Base-by-base conservation (phyloP, 345 rosid genomes). In the Trapa bicornis region DNA sequence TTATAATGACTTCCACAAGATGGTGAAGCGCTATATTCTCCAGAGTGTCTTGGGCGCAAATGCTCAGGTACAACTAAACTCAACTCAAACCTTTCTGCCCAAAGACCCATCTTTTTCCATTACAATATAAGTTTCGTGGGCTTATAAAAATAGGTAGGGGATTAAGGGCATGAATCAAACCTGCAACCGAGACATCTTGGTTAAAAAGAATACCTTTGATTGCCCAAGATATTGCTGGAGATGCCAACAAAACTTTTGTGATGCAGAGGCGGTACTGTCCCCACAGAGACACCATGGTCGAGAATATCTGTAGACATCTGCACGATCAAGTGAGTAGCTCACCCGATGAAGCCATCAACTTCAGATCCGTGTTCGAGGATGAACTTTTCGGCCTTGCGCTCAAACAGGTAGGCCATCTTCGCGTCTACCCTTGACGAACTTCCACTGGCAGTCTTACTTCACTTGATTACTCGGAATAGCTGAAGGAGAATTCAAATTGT, bases 1-100 rank as follows among this genome's bases (percentile, higher is more conserved):
- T 75, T 91, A 91, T 64, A 69, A 73, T 69, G 92, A 89, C 56
- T 94, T 91, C 61, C 97, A 91, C 76, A 89, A 85, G 74, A 47
- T 69, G 67, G 82, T 68, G 8, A 91, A 94, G 78, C 82, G 88
- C 5, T 77, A 72, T 50, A 45, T 94, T 53, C 73, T 87, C 62
- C 66, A 86, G 54, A 82, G 75, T 53, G 78, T 89, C 39, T 76
- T 89, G 70, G 91, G 92, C 75, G 42, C 86, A 2, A 81, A 67
- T 71, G 95, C 96, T 60, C 97, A 93, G 98, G 98, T 90, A 37
- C 37, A 75, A 11, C 8, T 33, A 11, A 58, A 41, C 4, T 41
- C 43, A 41, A 41, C 43, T 41, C 43, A 41, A 1, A 4, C 43
- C 7, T 41, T 41, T 41, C 43, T 41, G 61, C 35, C 61, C 29